Percentiles rank a stretch among this genome's conserved stretches.
phyloP scores from a whole-genome alignment of 345 rosid species.

The Kernera saxatilis region DNA sequence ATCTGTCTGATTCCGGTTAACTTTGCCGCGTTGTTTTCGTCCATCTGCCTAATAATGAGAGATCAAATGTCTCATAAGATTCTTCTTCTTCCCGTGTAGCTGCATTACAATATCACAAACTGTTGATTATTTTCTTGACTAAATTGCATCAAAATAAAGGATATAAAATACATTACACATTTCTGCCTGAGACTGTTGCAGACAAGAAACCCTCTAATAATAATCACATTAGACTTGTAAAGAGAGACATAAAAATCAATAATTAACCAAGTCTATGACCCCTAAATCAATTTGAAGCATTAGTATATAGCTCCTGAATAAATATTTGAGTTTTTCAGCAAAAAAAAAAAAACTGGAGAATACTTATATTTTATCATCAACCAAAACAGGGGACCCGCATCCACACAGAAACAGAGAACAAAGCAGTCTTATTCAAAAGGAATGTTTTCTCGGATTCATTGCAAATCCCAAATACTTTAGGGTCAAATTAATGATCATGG shows the following conservation, averaged over 20 bases:
- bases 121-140: background rate
- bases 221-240: background rate
- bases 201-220: background rate
- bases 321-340: background rate
- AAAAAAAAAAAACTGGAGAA: background rate
- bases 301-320: background rate
- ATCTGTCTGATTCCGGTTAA: conserved; percentile 77
- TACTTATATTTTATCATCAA: background rate
- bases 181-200: background rate
- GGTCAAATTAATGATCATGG: background rate
- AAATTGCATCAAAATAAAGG: background rate
- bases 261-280: background rate
- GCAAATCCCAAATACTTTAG: background rate
- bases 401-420: background rate
- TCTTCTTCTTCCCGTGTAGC: conserved; percentile 25
- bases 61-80: conserved; percentile 44
- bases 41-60: conserved; percentile 44
- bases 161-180: background rate
- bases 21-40: conserved; percentile 53
- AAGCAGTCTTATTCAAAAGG: background rate
- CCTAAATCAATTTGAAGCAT: background rate
- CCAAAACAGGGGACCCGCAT: conserved; percentile 11
- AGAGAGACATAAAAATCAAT: background rate
- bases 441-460: background rate
- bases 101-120: conserved; percentile 2